Evolutionary conservation across 352 stramenopile species (phyloP).

Genomic region (Phytophthora sansomeana): DNA sequence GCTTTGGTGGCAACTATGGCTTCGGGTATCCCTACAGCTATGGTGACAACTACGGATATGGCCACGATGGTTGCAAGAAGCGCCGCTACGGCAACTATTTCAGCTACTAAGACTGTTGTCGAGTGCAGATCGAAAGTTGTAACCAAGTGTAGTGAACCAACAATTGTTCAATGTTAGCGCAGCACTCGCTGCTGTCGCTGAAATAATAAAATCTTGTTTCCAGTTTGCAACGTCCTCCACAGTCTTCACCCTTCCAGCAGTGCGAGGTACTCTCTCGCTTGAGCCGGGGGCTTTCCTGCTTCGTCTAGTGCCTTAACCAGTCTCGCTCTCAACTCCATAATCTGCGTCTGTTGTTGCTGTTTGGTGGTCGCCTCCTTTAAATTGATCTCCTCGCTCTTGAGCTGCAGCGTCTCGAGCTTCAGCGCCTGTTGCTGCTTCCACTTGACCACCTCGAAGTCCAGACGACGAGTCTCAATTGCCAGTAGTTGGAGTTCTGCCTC

Average conservation of each 20-base stretch:
- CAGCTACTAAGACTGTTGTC: too few species aligned
- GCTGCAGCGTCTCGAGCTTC: slow-evolving; percentile 23
- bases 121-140: too few species aligned
- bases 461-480: slow-evolving; percentile 18
- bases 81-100: too few species aligned
- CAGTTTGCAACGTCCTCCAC: too few species aligned
- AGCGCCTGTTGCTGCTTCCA: slow-evolving; percentile 40
- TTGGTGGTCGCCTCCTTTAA: slow-evolving; percentile 33
- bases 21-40: neutral
- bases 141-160: too few species aligned
- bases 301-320: slow-evolving; percentile 32
- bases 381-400: slow-evolving; percentile 37
- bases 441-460: slow-evolving; percentile 38
- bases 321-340: slow-evolving; percentile 16
- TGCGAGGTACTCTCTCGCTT: too few species aligned
- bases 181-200: too few species aligned
- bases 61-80: neutral
- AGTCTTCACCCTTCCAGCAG: too few species aligned
- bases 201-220: too few species aligned
- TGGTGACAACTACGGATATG: neutral
- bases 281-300: too few species aligned
- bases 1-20: neutral
- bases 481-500: slow-evolving; percentile 28
- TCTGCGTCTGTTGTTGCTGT: slow-evolving; percentile 27
- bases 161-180: too few species aligned